These are phyloP conservation scores for Macrophomina tecta DNA, from an alignment of 2,329 filamentous ascomycete species.

Conservation along the genomic window DNA sequence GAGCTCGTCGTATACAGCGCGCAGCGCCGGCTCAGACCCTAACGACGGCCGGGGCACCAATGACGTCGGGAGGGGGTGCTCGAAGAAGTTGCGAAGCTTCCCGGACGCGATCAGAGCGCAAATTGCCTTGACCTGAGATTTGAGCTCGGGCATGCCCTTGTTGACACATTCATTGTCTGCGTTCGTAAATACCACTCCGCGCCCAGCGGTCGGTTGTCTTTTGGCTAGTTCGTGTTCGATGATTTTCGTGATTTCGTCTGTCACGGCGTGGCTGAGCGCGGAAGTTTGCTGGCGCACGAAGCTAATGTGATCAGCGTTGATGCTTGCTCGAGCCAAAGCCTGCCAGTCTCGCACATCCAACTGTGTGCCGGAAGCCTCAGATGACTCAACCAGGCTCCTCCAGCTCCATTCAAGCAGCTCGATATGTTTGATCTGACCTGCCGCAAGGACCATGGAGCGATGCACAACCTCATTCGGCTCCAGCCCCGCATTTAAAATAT, in stretches of 20 bases:
- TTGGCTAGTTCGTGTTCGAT: conserved; percentile 5
- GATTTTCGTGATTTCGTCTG: conserved; percentile 20
- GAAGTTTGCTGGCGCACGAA: conserved; percentile 39
- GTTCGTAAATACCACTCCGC: conserved; percentile 24
- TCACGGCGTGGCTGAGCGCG: conserved; percentile 37
- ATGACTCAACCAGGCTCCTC: conserved; percentile 35
- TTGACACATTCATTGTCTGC: conserved; percentile 28
- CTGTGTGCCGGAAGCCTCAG: conserved; percentile 34
- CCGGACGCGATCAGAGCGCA: conserved; percentile 28
- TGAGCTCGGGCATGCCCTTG: conserved; percentile 34
- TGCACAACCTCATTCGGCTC: conserved; percentile 11
- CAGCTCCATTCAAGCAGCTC: conserved; percentile 41
- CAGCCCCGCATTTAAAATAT: background rate
- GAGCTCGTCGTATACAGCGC: conserved; percentile 51
- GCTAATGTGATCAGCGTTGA: conserved; percentile 31
- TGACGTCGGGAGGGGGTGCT: conserved; percentile 45
- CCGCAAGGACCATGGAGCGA: conserved; percentile 36
- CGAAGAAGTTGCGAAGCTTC: conserved; percentile 37
- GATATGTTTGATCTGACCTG: conserved; percentile 37
- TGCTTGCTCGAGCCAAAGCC: conserved; percentile 41
- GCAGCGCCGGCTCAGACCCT: conserved; percentile 39
- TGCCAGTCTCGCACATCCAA: conserved; percentile 41
- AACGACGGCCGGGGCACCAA: conserved; percentile 38
- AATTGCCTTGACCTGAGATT: conserved; percentile 38
- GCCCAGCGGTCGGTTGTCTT: background rate